phyloP scores from a whole-genome alignment of 805 yeast genomes.

The Candida argentea region DNA sequence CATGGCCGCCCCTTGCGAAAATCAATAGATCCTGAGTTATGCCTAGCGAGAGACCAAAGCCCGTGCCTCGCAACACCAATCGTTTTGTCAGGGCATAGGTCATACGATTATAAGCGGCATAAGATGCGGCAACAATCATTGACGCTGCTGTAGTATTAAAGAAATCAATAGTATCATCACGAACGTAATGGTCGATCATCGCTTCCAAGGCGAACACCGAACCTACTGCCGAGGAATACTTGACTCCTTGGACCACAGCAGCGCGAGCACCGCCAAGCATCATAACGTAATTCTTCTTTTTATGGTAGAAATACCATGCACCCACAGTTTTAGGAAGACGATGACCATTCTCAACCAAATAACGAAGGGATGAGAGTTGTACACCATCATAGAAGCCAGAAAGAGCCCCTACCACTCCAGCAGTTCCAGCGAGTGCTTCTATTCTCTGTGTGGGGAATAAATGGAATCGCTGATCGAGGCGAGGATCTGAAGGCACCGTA shows the following conservation, averaged over 20 bases:
- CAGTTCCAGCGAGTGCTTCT: slow-evolving; percentile 26
- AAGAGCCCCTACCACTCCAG: slow-evolving; percentile 35
- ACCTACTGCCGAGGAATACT: slow-evolving; percentile 34
- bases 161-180: slow-evolving; percentile 47
- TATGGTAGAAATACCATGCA: slow-evolving; percentile 86
- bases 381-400: slow-evolving; percentile 57
- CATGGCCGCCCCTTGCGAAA: slow-evolving; percentile 45
- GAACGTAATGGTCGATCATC: slow-evolving; percentile 34
- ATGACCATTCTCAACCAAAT: slow-evolving; percentile 74
- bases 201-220: slow-evolving; percentile 55
- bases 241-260: slow-evolving; percentile 33
- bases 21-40: slow-evolving; percentile 56
- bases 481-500: slow-evolving; percentile 3
- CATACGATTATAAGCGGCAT: slow-evolving; percentile 37
- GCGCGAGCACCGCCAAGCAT: slow-evolving; percentile 40
- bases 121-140: slow-evolving; percentile 37
- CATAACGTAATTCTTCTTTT: slow-evolving; percentile 70
- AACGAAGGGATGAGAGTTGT: slow-evolving; percentile 43
- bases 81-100: slow-evolving; percentile 31
- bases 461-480: slow-evolving; percentile 36
- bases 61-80: slow-evolving; percentile 41
- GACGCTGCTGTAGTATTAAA: slow-evolving; percentile 55
- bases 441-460: slow-evolving; percentile 38
- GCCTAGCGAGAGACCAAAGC: slow-evolving; percentile 54
- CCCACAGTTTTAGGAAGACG: slow-evolving; percentile 67